A percentile compares a stretch with the other conserved stretches of the same genome.
These are phyloP conservation scores for Cenchrus fungigraminus DNA, from an alignment of 176 grass and related monocot species.

Conservation along the genomic window DNA sequence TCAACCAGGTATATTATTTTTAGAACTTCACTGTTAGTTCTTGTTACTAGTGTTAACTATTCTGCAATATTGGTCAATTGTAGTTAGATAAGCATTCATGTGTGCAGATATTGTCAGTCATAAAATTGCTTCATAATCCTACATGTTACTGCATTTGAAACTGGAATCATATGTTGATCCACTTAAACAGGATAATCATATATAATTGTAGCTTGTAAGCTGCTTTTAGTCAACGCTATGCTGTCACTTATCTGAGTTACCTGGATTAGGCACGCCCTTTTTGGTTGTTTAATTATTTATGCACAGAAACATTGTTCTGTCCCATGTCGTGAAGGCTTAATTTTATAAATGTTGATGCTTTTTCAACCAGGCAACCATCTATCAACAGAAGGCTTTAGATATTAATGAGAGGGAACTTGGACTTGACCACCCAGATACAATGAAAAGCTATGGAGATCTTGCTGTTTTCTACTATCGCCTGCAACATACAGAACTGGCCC, in stretches of 20 bases:
- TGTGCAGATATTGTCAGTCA: constrained; percentile 34
- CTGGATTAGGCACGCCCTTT: constrained; percentile 1
- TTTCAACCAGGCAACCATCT: constrained; percentile 87
- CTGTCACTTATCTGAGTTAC: constrained; percentile 14
- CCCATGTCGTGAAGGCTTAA: constrained; percentile 28
- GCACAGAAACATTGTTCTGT: constrained; percentile 4
- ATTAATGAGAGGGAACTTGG: constrained; percentile 99
- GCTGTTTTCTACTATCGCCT: constrained; percentile 99
- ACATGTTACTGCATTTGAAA: neutral
- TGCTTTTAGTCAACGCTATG: constrained; percentile 31
- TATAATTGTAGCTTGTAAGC: constrained; percentile 34
- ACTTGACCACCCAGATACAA: constrained; percentile 99
- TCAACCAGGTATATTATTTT: constrained; percentile 82
- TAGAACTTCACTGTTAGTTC: constrained; percentile 25
- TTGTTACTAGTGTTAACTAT: constrained; percentile 22
- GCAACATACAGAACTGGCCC: constrained; percentile 96
- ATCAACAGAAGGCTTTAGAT: constrained; percentile 98
- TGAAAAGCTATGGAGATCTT: constrained; percentile 99
- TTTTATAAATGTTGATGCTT: constrained; percentile 39
- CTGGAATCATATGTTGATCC: constrained; percentile 28
- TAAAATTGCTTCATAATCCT: constrained; percentile 24
- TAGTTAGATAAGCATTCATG: constrained; percentile 6
- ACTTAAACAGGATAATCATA: constrained; percentile 25
- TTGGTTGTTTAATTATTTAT: constrained; percentile 14
- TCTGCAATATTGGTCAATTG: constrained; percentile 4